Evolutionary conservation across 176 grass and related monocot species (phyloP), one percentile per base, ranked within the genome.

Genomic region (Eragrostis nindensis): DNA sequence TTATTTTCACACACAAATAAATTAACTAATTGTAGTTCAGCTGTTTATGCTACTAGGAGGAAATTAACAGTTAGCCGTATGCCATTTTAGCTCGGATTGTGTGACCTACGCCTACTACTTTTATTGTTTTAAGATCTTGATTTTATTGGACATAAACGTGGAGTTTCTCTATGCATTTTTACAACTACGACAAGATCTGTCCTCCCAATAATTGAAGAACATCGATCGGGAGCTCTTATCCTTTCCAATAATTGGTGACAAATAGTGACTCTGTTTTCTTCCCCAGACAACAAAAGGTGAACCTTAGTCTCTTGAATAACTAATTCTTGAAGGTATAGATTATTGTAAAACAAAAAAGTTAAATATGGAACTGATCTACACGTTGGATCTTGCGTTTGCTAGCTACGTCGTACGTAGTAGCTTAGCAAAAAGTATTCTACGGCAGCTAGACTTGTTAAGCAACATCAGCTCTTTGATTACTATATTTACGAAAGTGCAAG

Each of bases 231-330:
- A 17, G 5, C 18, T 68, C 25, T 36, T 1, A 52, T 18, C 52
- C 0, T n/a, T 43, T 11, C 16, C 74, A 63, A 85, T 85, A 71
- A 85, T 78, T 85, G 74, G 54, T 53, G 65, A 50, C 21, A 62
- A 61, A 18, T 60, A 24, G 43, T 76, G 38, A 26, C 1, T 55
- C 52, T 55, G 5, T 18, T 21, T 54, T 21, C 17, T 7, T 18
- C 8, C 18, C 5, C 5, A 0, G 21, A 11, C 2, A 57, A 57
- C 54, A 57, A 24, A 10, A 22, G 54, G 21, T 36, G 32, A 36
- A 36, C n/a, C 32, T 36, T 36, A 36, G 32, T 36, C 32, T 36
- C 32, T 36, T 4, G 1, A 36, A 36, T 36, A 36, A 36, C n/a
- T 36, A 36, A 36, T 36, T 36, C 32, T 36, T 2, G 32, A 36